Base-by-base conservation (phyloP, 1,284 basidiomycete genomes). In the Kalmanozyma brasiliensis region DNA sequence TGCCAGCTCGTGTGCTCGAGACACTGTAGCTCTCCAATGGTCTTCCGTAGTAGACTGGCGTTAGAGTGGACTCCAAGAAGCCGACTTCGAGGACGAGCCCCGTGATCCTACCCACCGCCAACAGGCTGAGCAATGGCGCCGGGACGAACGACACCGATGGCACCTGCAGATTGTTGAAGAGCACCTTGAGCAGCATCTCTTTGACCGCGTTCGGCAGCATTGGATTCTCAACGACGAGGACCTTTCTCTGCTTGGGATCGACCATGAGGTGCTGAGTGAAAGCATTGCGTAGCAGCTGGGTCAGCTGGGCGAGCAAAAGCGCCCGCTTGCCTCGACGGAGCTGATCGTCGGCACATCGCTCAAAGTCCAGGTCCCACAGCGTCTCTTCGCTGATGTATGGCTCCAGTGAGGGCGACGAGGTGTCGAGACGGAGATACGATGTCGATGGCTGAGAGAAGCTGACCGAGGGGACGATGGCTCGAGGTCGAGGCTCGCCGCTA, bases 71-170 rank as follows among this genome's bases (percentile, higher is more conserved):
- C 82, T 98, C 94, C 1, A 95, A 86, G 80, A 94, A 89, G 0
- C 95, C 96, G 67, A 89, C 89, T 75, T 98, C 94, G 2, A 98
- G 85, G 0, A 98, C 94, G 8, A 98, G 87, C 1, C 94, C 95
- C 0, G 93, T 94, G 68, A 93, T 90, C 57, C 91, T 86, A 4
- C 96, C 95, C 2, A 89, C 88, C 1, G 93, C 89, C 53, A 96
- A 85, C 14, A 98, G 84, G 0, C 92, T 87, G 10, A 96, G 86
- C 1, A 98, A 83, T 73, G 92, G 91, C 56, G 92, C 90, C 8
- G 77, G 74, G 3, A 80, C 52, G 14, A 98, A 98, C 1, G 93
- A 94, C 63, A 98, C 87, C 2, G 91, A 93, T 2, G 94, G 94
- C 22, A 93, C 90, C 84, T 94, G 91, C 13, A 94, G 84, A 74